These are phyloP conservation scores for Pseudogymnoascus sp. DNA, from an alignment of 2,329 filamentous ascomycete genomes.

Conservation along the genomic window DNA sequence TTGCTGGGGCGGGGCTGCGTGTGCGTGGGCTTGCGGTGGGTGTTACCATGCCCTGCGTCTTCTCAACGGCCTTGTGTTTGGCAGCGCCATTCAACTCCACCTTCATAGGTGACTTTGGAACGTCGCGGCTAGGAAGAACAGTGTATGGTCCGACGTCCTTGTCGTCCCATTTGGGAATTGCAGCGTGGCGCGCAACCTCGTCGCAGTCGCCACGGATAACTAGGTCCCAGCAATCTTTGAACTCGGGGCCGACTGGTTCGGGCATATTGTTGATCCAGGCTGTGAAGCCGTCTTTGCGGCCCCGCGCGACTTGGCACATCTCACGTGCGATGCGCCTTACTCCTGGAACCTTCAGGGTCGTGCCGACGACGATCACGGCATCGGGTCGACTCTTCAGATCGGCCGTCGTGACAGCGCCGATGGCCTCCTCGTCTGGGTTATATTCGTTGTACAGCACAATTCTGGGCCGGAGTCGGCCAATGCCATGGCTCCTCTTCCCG, in stretches of 20 bases:
- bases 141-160: slow-evolving; percentile 45
- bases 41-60: slow-evolving; percentile 47
- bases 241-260: slow-evolving; percentile 72
- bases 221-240: slow-evolving; percentile 90
- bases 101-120: slow-evolving; percentile 33
- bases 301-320: slow-evolving; percentile 79
- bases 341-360: slow-evolving; percentile 89
- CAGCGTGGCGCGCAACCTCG: slow-evolving; percentile 69
- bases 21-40: slow-evolving; percentile 49
- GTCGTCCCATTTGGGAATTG: slow-evolving; percentile 53
- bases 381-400: slow-evolving; percentile 83
- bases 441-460: slow-evolving; percentile 98
- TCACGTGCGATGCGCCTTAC: slow-evolving; percentile 84
- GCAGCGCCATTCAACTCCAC: slow-evolving; percentile 33
- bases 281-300: slow-evolving; percentile 74
- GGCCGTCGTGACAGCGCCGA: slow-evolving; percentile 79
- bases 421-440: slow-evolving; percentile 93
- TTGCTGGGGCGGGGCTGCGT: slow-evolving; percentile 29
- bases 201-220: slow-evolving; percentile 84
- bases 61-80: slow-evolving; percentile 33
- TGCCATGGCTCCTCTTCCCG: slow-evolving; percentile 86
- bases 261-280: slow-evolving; percentile 92
- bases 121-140: slow-evolving; percentile 36
- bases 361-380: slow-evolving; percentile 89
- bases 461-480: slow-evolving; percentile 79